phyloP scores from a whole-genome alignment of 169 alveolate species.

The Eimeria necatrix region DNA sequence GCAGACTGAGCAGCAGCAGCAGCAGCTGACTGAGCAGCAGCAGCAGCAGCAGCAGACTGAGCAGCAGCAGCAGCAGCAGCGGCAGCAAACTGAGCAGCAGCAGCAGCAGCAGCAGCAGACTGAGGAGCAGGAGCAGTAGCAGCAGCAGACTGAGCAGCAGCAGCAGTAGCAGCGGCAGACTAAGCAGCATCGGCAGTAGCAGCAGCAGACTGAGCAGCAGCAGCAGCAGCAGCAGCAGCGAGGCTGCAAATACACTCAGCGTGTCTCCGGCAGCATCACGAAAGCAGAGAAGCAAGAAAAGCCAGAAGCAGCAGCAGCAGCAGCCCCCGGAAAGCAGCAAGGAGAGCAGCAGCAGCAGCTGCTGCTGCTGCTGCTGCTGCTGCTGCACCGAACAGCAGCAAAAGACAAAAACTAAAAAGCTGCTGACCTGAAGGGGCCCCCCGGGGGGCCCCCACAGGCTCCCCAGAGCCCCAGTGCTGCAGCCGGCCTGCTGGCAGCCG shows the following conservation, averaged over 20 bases:
- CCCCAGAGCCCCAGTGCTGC: constrained; percentile 14
- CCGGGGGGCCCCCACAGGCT: no score
- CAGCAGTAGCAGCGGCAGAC: neutral
- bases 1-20: no score
- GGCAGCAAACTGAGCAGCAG: no score
- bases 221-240: constrained; percentile 10
- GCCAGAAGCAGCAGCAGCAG: neutral
- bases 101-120: no score
- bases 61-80: no score
- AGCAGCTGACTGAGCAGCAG: no score
- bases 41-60: no score
- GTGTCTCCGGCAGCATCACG: neutral
- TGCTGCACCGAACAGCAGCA: no score
- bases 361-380: neutral
- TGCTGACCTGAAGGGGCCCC: no score
- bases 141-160: neutral
- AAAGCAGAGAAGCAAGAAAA: neutral
- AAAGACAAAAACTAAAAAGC: neutral
- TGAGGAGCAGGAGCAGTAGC: no score
- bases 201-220: neutral
- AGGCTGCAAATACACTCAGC: neutral
- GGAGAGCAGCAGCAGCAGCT: neutral
- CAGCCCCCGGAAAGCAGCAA: neutral
- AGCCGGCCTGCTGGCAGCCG: neutral
- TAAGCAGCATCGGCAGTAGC: neutral